Base-by-base conservation (phyloP, 78 protist species). In the Dictyostelium firmibasis region DNA sequence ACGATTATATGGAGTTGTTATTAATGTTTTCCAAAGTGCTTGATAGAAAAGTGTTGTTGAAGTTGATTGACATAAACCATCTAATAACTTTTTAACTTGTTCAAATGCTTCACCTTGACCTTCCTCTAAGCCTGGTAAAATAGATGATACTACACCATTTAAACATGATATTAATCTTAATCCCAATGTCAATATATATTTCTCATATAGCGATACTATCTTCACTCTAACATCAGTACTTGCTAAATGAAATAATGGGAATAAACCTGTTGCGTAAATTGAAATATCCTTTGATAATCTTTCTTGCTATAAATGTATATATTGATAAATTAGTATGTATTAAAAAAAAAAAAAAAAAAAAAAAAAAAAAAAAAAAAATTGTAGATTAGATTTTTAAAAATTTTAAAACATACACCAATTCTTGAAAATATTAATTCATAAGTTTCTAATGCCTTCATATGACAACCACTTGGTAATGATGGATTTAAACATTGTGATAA, bases 391-490 rank as follows among this genome's bases (percentile, higher is more conserved):
- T 38, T 38, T 4, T 38, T 38, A 38, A 4, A 4, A 38, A 4
- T 38, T 4, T 38, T 6, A 75, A 2, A 4, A 72, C 92, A 18
- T 79, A 85, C 92, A 62, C 88, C 96, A 27, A 92, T 92, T 92
- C 92, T 75, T 67, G 41, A 60, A 62, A 92, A 92, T 16, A 92
- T 84, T 27, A 84, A 57, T 33, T 81, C 96, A 57, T 94, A 94
- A 14, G 92, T 85, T 14, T 94, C 96, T 27, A 94, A 60, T 70
- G 93, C 81, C 11, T 86, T 81, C n/a, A 75, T 27, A 53, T 94
- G 96, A 67, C 92, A 87, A n/a, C 96, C 96, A 88, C 95, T 88
- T 25, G 96, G 96, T 38, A 94, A 75, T 69, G 96, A 87, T 4
- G 96, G 91, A 67, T 94, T 94, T 10, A 86, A 38, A 87, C 96